Evolutionary conservation across 164 flowering plant species (phyloP).

Genomic region (Hamamelis virginiana): DNA sequence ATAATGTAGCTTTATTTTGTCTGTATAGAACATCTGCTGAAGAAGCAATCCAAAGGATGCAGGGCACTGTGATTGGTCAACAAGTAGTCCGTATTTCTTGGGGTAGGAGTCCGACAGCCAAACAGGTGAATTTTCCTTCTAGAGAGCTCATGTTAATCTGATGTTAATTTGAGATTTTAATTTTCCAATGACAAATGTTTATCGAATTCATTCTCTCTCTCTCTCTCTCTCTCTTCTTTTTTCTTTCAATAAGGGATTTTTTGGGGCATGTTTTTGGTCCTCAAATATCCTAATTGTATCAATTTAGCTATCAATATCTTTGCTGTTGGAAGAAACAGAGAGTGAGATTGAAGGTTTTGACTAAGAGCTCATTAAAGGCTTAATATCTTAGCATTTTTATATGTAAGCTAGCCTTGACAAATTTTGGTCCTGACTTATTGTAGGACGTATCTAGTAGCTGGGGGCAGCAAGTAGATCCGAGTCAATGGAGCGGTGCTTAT

Average conservation of each 20-base stretch:
- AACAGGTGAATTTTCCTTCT: slow-evolving; percentile 41
- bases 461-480: slow-evolving; percentile 77
- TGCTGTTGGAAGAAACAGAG: not conserved
- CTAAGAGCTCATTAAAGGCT: not conserved
- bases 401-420: not conserved
- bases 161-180: not conserved
- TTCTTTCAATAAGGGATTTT: not conserved
- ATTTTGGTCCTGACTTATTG: slow-evolving; percentile 14
- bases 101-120: slow-evolving; percentile 75
- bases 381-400: no score
- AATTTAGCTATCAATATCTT: not conserved
- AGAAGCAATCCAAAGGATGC: slow-evolving; percentile 90
- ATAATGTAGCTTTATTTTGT: not conserved
- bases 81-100: slow-evolving; percentile 89
- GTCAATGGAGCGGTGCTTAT: slow-evolving; percentile 74
- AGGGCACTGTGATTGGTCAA: slow-evolving; percentile 84
- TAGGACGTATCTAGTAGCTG: slow-evolving; percentile 71
- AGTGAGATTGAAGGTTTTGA: not conserved
- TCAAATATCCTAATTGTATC: not conserved
- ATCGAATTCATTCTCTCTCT: not conserved
- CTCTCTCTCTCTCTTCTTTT: not conserved
- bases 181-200: not conserved
- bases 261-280: not conserved
- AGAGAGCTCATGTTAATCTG: not conserved
- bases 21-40: slow-evolving; percentile 79